phyloP scores from a whole-genome alignment of 1,139 yeast species.

The Eremothecium coryli region DNA sequence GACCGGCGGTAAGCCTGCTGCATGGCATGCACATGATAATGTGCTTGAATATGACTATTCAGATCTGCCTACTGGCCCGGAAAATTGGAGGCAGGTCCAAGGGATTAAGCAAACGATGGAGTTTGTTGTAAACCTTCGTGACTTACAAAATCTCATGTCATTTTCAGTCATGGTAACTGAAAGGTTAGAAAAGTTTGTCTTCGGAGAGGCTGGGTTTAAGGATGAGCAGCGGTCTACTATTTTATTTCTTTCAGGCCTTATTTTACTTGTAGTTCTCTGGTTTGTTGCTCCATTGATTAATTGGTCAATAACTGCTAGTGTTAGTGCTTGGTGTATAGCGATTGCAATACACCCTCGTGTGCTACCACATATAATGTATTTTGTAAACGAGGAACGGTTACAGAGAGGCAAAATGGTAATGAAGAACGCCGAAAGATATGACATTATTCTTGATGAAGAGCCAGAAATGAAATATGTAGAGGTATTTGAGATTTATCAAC shows the following conservation, averaged over 20 bases:
- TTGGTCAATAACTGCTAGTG: constrained; percentile 49
- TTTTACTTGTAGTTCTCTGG: constrained; percentile 37
- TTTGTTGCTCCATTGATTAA: constrained; percentile 58
- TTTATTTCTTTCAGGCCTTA: constrained; percentile 39
- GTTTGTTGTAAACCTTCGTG: constrained; percentile 35
- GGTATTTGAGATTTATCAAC: constrained; percentile 64
- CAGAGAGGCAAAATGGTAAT: constrained; percentile 18
- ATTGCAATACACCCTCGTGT: constrained; percentile 49
- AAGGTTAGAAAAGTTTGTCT: constrained; percentile 45
- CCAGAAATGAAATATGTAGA: constrained; percentile 59
- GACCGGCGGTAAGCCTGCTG: constrained; percentile 33
- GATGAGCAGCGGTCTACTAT: constrained; percentile 62
- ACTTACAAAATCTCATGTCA: constrained; percentile 46
- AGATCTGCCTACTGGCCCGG: constrained; percentile 13
- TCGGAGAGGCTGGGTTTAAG: constrained; percentile 60
- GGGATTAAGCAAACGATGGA: constrained; percentile 31
- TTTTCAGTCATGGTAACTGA: constrained; percentile 46
- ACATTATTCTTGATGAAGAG: constrained; percentile 57
- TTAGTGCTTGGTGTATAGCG: constrained; percentile 47
- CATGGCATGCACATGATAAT: constrained; percentile 31
- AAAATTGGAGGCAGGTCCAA: constrained; percentile 15
- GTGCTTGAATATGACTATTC: constrained; percentile 15
- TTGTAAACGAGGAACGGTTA: constrained; percentile 18
- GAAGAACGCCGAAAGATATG: constrained; percentile 36
- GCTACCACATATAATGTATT: constrained; percentile 33